Evolutionary conservation across 495 filamentous ascomycete species (phyloP).

Genomic region (Talaromyces liani): DNA sequence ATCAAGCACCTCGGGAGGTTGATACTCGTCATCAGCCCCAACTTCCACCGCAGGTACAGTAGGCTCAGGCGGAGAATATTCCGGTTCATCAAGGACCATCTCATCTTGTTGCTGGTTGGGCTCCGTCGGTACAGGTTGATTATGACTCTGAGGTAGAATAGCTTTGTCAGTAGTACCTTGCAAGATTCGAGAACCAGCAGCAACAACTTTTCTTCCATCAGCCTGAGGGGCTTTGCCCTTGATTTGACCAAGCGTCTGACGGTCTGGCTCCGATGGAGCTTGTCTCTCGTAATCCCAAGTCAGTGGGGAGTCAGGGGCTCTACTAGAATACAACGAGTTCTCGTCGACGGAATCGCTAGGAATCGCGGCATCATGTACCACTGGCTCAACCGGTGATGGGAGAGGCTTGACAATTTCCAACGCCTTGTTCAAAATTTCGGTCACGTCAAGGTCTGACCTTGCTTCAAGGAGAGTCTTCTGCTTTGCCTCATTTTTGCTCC

Average conservation of each 20-base stretch:
- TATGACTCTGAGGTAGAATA: slow-evolving; percentile 5
- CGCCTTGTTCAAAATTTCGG: slow-evolving; percentile 64
- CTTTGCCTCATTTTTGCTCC: slow-evolving; percentile 49
- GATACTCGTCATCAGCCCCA: slow-evolving; percentile 18
- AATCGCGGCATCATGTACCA: slow-evolving; percentile 43
- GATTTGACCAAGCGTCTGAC: slow-evolving; percentile 3
- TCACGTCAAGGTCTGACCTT: slow-evolving; percentile 65
- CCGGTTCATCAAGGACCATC: slow-evolving; percentile 32
- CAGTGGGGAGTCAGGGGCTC: slow-evolving; percentile 45
- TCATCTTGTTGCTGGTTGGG: slow-evolving; percentile 15
- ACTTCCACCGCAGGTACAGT: slow-evolving; percentile 28
- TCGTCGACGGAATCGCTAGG: slow-evolving; percentile 79
- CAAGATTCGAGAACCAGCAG: neutral
- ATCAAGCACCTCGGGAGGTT: slow-evolving; percentile 7
- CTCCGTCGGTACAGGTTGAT: neutral
- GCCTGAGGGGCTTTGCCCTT: neutral
- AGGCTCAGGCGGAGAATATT: slow-evolving; percentile 44
- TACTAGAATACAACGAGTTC: slow-evolving; percentile 93
- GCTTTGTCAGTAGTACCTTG: slow-evolving; percentile 9
- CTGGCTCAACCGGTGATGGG: slow-evolving; percentile 43
- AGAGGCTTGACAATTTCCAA: slow-evolving; percentile 62
- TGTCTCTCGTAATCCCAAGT: slow-evolving; percentile 18
- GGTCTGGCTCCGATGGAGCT: slow-evolving; percentile 15
- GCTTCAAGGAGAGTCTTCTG: slow-evolving; percentile 51
- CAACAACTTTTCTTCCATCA: neutral